Conservation (phyloP, 495 filamentous ascomycete species). For the Usnea hakonensis region DNA sequence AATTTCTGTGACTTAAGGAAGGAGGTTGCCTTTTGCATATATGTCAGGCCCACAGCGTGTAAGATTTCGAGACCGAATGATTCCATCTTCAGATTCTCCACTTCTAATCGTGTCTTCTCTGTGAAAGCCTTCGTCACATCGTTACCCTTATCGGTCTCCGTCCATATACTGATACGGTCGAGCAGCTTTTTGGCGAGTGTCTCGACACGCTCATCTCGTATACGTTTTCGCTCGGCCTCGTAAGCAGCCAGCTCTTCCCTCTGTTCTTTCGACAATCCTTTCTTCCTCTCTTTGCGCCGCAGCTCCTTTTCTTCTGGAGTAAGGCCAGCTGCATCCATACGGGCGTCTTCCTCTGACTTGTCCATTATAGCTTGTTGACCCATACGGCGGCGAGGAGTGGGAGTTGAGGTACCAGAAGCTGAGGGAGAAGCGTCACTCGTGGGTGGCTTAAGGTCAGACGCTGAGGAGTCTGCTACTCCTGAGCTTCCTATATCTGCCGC, state of each 20-base stretch:
- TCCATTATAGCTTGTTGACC: constrained; percentile 83
- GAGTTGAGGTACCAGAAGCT: constrained; percentile 55
- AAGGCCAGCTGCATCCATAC: constrained; percentile 57
- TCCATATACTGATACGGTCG: constrained; percentile 90
- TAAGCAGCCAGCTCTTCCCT: constrained; percentile 80
- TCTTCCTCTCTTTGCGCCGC: constrained; percentile 80
- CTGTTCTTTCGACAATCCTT: constrained; percentile 82
- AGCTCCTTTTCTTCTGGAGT: constrained; percentile 71
- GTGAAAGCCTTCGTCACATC: constrained; percentile 86
- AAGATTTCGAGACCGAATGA: constrained; percentile 95
- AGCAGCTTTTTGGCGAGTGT: constrained; percentile 76
- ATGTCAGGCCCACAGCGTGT: constrained; percentile 87
- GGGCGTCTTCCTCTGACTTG: constrained; percentile 77
- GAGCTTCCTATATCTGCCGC: constrained; percentile 23
- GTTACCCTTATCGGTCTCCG: constrained; percentile 81
- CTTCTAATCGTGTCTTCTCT: constrained; percentile 87
- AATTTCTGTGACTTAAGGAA: constrained; percentile 95
- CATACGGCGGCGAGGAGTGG: constrained; percentile 60
- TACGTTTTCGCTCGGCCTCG: constrained; percentile 72
- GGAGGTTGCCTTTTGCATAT: constrained; percentile 75
- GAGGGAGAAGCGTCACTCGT: constrained; percentile 17
- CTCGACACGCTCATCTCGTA: constrained; percentile 86
- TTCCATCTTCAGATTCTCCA: constrained; percentile 99
- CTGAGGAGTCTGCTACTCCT: constrained; percentile 21
- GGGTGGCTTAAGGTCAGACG: constrained; percentile 19